Evolutionary conservation across 768 basidiomycete species (phyloP), one percentile per base, ranked within the genome.

Genomic region (Sutorius australiensis): DNA sequence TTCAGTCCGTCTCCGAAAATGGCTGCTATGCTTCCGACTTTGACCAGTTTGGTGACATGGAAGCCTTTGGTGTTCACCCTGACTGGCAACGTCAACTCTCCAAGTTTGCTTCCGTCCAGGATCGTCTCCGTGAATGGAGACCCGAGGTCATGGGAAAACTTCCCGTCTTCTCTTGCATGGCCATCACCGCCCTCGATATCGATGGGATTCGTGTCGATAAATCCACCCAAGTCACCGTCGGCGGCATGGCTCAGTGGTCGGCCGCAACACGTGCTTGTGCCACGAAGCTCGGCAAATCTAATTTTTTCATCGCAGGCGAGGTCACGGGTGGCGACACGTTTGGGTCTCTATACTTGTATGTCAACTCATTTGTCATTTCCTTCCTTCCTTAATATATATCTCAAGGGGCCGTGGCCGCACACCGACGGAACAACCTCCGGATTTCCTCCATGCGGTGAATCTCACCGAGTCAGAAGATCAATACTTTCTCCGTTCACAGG

Each of bases 171-270:
- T 79, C 89, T 2, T 95, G 94, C 75, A 80, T 97, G 77, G 82
- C 84, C 30, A 89, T 97, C 71, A 82, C 82, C 38, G 87, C 93
- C 0, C 81, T 95, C 45, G 94, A 95, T 63, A 77, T 97, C 60
- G 94, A 97, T 66, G 94, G 84, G 51, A 95, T 97, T 67, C 94
- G 94, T 71, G 85, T 97, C 72, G 94, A 95, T 68, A 97, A 97
- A 70, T 83, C 94, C 27, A 95, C 92, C 0, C 94, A 97, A 66
- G 80, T 97, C 51, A 90, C 91, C 6, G 82, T 95, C 14, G 84
- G 86, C 47, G 90, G 88, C 4, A 77, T 95, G 46, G 77, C 89
- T 3, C 64, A 75, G 0, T 97, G 94, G 94, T 75, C 89, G 0
- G 70, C 82, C 0, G 75, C 76, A 50, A 90, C 92, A 1, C 80